Evolutionary conservation across 352 stramenopile species (phyloP), one percentile per base, ranked within the genome.

Genomic region (Pythium sp.): DNA sequence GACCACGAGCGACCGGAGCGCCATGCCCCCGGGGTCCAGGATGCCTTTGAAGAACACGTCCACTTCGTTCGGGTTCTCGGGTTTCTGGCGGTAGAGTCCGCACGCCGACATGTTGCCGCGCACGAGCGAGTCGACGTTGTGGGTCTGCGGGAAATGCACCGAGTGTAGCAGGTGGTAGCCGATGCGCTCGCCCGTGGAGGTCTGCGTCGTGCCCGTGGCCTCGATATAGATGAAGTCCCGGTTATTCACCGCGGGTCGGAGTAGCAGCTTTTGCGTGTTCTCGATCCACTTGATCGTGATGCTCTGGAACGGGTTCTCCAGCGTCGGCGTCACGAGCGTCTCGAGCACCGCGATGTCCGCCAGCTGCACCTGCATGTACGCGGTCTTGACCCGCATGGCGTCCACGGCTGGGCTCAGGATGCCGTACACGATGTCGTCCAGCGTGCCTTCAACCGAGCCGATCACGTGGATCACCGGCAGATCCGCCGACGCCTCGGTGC

Each of bases 41-140:
- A 82, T 79, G 1, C 69, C 75, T 51, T 75, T 76, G 58, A 84
- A 72, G 53, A 73, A 86, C 1, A 86, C 36, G 34, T 87, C 78
- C 18, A 87, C 69, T 20, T 73, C 74, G 7, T 75, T 73, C 12
- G 58, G 47, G 43, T 38, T 51, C 20, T 73, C 73, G 0, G 62
- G 11, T 1, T 73, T 53, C 54, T 88, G 76, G 3, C 72, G 73
- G 43, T 79, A 84, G 3, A 86, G 57, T 57, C 74, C 81, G 38
- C 78, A 84, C 0, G 77, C 59, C 5, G 78, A 85, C 12, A 68
- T 74, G 12, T 86, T 84, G 24, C 69, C 80, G 36, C 74, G 78
- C 15, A 84, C 20, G 59, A 66, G 32, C 0, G 20, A 28, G 4
- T 43, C 36, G 6, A 74, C 49, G 15, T 32, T 38, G 26, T 56